Evolutionary conservation across 1,284 basidiomycete genomes (phyloP).

Genomic region (Moesziomyces globuligerus): DNA sequence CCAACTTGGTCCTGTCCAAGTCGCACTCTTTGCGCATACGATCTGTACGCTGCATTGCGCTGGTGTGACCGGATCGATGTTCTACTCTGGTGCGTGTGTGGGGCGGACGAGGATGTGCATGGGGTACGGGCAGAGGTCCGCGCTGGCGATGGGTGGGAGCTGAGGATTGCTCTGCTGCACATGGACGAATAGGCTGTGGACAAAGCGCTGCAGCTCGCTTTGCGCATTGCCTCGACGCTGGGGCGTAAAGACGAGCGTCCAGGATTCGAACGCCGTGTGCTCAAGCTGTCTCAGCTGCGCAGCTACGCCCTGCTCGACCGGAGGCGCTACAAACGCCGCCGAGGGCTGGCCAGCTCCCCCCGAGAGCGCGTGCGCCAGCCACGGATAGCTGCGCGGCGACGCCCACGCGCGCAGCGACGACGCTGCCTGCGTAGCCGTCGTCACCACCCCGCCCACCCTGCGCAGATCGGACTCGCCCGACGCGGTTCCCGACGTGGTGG

Average conservation of each 20-base stretch:
- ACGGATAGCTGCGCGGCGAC: slow-evolving; percentile 21
- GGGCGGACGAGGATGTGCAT: slow-evolving; percentile 4
- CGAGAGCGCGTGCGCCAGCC: slow-evolving; percentile 42
- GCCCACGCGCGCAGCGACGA: slow-evolving; percentile 31
- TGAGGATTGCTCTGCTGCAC: slow-evolving; percentile 30
- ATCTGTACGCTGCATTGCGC: neutral
- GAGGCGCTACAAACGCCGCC: neutral
- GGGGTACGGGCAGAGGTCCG: slow-evolving; percentile 20
- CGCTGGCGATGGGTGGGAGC: slow-evolving; percentile 17
- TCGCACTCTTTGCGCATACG: neutral
- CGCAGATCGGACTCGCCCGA: too few relatives aligned
- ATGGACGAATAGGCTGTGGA: slow-evolving; percentile 6
- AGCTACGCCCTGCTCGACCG: neutral
- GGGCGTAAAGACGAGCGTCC: slow-evolving; percentile 14
- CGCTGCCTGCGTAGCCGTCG: slow-evolving; percentile 4
- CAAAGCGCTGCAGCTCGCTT: slow-evolving; percentile 3
- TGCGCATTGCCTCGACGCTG: neutral
- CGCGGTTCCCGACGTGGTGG: too few relatives aligned
- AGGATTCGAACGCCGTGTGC: slow-evolving; percentile 17
- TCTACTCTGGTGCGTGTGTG: neutral
- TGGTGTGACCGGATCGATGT: neutral
- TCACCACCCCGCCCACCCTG: neutral
- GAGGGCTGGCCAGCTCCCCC: slow-evolving; percentile 25
- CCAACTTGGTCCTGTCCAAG: neutral
- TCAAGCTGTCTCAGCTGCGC: neutral